Conservation (phyloP, 495 filamentous ascomycete genomes). For the Neurospora cerealis region DNA sequence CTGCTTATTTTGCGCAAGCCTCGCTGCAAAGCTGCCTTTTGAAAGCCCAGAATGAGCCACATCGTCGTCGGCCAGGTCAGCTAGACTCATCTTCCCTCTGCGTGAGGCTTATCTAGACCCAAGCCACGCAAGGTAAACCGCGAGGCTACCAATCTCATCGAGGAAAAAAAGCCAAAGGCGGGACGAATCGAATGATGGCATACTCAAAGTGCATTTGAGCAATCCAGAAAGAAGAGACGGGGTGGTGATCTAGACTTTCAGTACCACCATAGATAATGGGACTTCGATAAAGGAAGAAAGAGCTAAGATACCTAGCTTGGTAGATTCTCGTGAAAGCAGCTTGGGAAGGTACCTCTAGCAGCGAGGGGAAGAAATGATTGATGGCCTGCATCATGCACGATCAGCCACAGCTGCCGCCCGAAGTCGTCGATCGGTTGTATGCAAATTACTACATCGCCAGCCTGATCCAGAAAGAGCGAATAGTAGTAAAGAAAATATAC, state of each 20-base stretch:
- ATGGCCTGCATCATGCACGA: not conserved
- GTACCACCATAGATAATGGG: not conserved
- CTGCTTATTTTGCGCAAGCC: not conserved
- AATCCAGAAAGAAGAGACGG: not conserved
- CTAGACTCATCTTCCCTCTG: not conserved
- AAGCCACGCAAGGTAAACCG: not conserved
- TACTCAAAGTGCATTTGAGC: not conserved
- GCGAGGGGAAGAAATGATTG: not conserved
- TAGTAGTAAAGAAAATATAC: not conserved
- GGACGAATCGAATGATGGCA: not conserved
- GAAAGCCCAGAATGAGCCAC: not conserved
- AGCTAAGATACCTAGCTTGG: not conserved
- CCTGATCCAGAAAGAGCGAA: not conserved
- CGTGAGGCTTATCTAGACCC: not conserved
- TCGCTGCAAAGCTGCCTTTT: not conserved
- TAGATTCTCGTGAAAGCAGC: not conserved
- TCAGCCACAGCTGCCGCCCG: not conserved
- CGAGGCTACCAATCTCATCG: not conserved
- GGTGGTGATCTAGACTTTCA: not conserved
- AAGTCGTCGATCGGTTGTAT: no score
- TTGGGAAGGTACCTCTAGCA: not conserved
- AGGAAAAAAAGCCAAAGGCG: not conserved
- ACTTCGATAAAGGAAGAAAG: not conserved
- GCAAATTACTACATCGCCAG: not conserved
- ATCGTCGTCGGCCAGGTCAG: not conserved